Percentiles rank a stretch among this genome's conserved stretches.
These are phyloP conservation scores for Dentipellis fragilis DNA, from an alignment of 768 basidiomycete species.

Conservation along the genomic window DNA sequence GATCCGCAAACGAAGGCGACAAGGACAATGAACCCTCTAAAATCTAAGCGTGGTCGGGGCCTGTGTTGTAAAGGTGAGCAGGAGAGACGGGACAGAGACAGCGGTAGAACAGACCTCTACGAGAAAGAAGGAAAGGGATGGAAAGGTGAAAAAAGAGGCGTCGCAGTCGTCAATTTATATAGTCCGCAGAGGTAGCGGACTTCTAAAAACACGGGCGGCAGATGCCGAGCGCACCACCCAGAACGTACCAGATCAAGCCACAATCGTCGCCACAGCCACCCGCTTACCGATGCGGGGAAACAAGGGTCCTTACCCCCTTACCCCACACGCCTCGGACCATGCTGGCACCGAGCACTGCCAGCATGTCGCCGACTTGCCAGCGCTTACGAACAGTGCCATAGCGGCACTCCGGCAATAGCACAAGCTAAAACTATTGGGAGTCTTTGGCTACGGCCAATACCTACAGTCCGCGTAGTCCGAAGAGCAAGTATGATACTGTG, in stretches of 20 bases:
- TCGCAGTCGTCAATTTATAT: constrained; percentile 18
- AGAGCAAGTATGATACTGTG: not conserved
- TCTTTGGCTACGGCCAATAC: not conserved
- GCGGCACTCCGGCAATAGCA: no score
- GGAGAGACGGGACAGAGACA: not conserved
- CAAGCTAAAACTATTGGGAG: no score
- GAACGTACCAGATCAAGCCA: not conserved
- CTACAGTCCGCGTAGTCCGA: not conserved
- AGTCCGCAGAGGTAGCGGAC: constrained; percentile 10
- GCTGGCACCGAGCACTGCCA: no score
- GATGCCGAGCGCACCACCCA: not conserved
- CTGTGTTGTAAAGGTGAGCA: constrained; percentile 15
- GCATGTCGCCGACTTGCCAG: no score
- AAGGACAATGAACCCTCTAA: constrained; percentile 64
- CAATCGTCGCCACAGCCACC: not conserved
- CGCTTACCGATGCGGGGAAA: constrained; percentile 9
- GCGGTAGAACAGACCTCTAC: constrained; percentile 26
- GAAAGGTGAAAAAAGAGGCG: constrained; percentile 28
- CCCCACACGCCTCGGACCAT: constrained; percentile 9
- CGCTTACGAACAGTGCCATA: no score
- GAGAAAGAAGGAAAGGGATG: constrained; percentile 23
- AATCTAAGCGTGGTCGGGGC: constrained; percentile 32
- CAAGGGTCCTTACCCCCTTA: constrained; percentile 6
- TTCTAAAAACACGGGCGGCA: constrained; percentile 2
- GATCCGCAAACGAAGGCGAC: constrained; percentile 37